Base-by-base conservation (phyloP, 2,329 filamentous ascomycete species). In the Exophiala viscosa region DNA sequence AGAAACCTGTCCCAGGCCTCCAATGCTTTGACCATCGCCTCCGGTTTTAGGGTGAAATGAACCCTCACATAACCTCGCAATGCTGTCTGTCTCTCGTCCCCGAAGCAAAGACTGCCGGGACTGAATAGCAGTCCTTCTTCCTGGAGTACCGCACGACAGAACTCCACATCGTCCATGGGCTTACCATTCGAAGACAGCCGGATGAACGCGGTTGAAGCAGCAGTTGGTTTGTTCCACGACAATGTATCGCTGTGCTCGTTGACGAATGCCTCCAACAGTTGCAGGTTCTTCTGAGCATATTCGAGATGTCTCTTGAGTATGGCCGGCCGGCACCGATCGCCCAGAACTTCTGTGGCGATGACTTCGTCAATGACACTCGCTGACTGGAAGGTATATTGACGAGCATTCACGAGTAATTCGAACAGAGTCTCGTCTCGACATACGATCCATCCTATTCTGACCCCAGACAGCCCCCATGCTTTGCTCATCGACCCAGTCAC, bases 361-460 rank as follows among this genome's bases (percentile, higher is more conserved):
- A 81, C 79, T 66, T 95, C 89, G 67, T 95, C 89, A 8, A 96
- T 73, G 63, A 85, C 82, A 15, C 86, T 87, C 0, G 95, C 88
- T 34, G 86, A 88, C 63, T 95, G 95, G 17, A 87, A 90, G 2
- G 88, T 95, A 73, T 93, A 96, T 67, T 95, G 85, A 32, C 90
- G 77, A 1, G 85, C 84, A 10, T 75, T 70, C 10, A 85, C 82
- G 54, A 88, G 76, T 9, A 76, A 73, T 44, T 83, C 79, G 44
- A 92, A 78, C 48, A 95, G 76, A 0, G 72, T 70, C 5, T 67
- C 65, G 67, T 83, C 81, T 18, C 82, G 81, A n/a, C 84, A 86
- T 2, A 87, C 87, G 50, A 92, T 77, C 90, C 90, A 96, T 32
- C 90, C 90, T 1, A 92, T 70, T 0, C 90, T 83, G 55, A 95